Evolutionary conservation across 192 early-diverging fungal species (phyloP).

Genomic region (Phycomyces nitens): DNA sequence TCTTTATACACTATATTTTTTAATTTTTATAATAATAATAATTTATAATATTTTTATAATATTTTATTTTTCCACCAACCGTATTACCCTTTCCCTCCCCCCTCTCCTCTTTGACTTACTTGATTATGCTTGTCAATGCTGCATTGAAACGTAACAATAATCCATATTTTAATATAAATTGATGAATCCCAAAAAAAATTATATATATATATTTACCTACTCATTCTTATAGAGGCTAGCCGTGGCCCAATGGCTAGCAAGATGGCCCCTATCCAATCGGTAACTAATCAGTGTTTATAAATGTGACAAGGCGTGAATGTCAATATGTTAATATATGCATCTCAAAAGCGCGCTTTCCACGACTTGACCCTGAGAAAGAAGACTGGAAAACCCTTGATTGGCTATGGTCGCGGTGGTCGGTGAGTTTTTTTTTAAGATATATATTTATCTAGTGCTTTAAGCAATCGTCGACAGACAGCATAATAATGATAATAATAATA

Average conservation of each 20-base stretch:
- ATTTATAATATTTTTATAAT: too few relatives aligned
- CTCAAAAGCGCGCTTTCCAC: conserved; percentile 34
- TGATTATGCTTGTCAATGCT: conserved; percentile 21
- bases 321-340: too few relatives aligned
- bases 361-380: conserved; percentile 54
- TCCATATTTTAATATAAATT: background rate
- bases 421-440: conserved; percentile 21
- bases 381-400: conserved; percentile 57
- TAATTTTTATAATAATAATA: too few relatives aligned
- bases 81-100: background rate
- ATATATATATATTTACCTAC: background rate
- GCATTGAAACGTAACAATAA: conserved; percentile 11
- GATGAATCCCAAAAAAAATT: background rate
- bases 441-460: too few relatives aligned
- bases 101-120: background rate
- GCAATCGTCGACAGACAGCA: too few relatives aligned
- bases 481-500: too few relatives aligned
- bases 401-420: conserved; percentile 65
- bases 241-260: background rate
- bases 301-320: too few relatives aligned
- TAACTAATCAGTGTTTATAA: too few relatives aligned
- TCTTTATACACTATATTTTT: too few relatives aligned
- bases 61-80: conserved; percentile 10
- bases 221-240: conserved; percentile 7
- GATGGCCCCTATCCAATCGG: too few relatives aligned